Conservation (phyloP, 2,329 filamentous ascomycete species). For the Pestalotiopsis sp. region DNA sequence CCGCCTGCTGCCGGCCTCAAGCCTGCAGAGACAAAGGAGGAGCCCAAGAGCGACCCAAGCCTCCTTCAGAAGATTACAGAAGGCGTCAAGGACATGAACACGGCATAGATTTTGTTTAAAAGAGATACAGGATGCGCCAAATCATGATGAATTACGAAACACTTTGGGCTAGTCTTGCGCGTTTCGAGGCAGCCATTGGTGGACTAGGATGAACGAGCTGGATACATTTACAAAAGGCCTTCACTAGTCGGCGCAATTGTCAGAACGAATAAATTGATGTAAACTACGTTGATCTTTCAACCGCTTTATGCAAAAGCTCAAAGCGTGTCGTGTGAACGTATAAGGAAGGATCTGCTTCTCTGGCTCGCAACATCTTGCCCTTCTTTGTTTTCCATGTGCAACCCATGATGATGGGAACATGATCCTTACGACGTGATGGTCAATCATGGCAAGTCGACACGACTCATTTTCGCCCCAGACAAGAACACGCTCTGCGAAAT, state of each 20-base stretch:
- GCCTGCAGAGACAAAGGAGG: slow-evolving; percentile 25
- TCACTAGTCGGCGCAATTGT: not conserved
- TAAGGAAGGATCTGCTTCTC: not conserved
- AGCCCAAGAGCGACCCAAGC: slow-evolving; percentile 14
- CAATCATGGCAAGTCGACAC: too few relatives aligned
- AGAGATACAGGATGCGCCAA: not conserved
- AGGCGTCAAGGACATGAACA: slow-evolving; percentile 21
- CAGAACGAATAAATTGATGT: not conserved
- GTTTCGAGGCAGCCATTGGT: not conserved
- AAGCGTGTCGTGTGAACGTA: not conserved
- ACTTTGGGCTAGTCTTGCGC: not conserved
- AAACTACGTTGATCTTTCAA: not conserved
- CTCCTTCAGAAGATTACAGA: slow-evolving; percentile 21
- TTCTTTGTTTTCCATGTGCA: too few relatives aligned
- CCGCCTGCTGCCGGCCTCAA: slow-evolving; percentile 50
- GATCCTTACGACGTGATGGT: too few relatives aligned
- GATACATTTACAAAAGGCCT: not conserved
- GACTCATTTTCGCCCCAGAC: not conserved
- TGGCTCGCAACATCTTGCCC: not conserved
- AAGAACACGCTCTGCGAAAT: not conserved
- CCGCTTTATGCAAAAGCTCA: too few relatives aligned
- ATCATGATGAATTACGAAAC: not conserved
- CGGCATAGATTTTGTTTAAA: not conserved
- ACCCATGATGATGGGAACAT: too few relatives aligned
- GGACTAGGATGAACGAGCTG: not conserved